phyloP scores from a whole-genome alignment of 2,329 filamentous ascomycete species.

The Alternaria panax region DNA sequence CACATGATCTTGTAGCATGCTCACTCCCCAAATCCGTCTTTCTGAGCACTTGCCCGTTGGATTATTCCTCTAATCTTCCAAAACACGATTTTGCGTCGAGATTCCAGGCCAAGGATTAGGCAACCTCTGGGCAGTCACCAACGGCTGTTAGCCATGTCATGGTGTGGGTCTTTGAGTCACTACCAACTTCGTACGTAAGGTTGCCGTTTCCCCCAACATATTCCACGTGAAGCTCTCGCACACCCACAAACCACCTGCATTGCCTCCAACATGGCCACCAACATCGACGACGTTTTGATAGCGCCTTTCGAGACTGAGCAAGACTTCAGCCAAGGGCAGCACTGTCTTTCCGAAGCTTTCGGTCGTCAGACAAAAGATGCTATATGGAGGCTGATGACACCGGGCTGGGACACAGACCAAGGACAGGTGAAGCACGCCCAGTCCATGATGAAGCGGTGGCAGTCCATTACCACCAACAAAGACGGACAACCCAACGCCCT shows the following conservation, averaged over 20 bases:
- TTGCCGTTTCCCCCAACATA: background rate
- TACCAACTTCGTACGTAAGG: background rate
- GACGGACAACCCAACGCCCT: constrained; percentile 59
- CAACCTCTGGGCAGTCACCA: background rate
- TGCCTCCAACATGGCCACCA: constrained; percentile 19
- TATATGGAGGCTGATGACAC: constrained; percentile 62
- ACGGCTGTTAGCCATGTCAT: constrained; percentile 3
- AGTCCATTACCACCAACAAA: constrained; percentile 50
- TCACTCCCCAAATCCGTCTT: background rate
- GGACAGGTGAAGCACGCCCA: constrained; percentile 51
- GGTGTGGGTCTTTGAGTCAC: constrained; percentile 5
- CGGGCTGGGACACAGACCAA: constrained; percentile 61
- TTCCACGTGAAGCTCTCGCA: background rate
- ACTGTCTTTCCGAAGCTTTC: constrained; percentile 54
- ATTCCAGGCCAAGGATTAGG: background rate
- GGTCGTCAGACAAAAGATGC: constrained; percentile 60
- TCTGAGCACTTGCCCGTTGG: background rate
- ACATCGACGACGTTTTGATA: constrained; percentile 22
- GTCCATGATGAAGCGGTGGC: constrained; percentile 55
- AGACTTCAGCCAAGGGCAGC: constrained; percentile 39
- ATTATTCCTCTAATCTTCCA: background rate
- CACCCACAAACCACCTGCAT: background rate
- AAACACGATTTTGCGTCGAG: background rate
- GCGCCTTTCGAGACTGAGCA: constrained; percentile 30
- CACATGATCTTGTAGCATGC: too few relatives aligned